Evolutionary conservation across 257 asterid genomes (phyloP), one percentile per base, ranked within the genome.

Genomic region (Verbascum thapsus): DNA sequence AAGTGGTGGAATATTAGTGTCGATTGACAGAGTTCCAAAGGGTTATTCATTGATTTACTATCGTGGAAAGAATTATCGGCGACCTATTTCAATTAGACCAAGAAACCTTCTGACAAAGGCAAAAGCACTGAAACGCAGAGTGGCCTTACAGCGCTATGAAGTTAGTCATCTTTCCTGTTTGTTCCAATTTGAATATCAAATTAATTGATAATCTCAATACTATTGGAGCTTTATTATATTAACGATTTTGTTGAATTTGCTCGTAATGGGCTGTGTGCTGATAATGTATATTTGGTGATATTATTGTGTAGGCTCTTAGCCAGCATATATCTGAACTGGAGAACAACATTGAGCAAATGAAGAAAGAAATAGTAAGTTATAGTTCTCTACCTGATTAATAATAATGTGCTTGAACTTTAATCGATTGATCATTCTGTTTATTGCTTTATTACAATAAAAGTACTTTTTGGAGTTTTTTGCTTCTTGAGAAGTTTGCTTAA

Each of bases 31-130:
- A 61, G 95, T 89, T 62, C 91, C 99, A 39, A 92, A 92, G 75
- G 99, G 99, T 22, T 75, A 78, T 81, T 80, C 82, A 44, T 76
- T 92, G 73, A 83, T 89, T 69, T 89, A 85, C 76, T 89, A 89
- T 74, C 95, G 99, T 20, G 99, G 99, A 72, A 92, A 92, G 88
- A 92, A 92, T 73, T 92, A 92, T 67, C 79, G 78, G 19, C 78
- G 96, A 40, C 99, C 99, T 13, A 73, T 89, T 68, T 80, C 80
- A 73, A 62, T 92, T 49, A 83, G 99, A 78, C 99, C 99, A 38
- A 90, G 95, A 78, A 92, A 92, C 79, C 99, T 92, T 79, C 87
- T 92, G 66, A 92, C 95, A 8, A 92, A 92, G 85, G 96, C 97
- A 39, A 89, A 92, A 80, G 99, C 99, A 73, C 83, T 92, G 74